These are phyloP conservation scores for Lagerstroemia speciosa DNA, from an alignment of 345 rosid species.

Conservation along the genomic window DNA sequence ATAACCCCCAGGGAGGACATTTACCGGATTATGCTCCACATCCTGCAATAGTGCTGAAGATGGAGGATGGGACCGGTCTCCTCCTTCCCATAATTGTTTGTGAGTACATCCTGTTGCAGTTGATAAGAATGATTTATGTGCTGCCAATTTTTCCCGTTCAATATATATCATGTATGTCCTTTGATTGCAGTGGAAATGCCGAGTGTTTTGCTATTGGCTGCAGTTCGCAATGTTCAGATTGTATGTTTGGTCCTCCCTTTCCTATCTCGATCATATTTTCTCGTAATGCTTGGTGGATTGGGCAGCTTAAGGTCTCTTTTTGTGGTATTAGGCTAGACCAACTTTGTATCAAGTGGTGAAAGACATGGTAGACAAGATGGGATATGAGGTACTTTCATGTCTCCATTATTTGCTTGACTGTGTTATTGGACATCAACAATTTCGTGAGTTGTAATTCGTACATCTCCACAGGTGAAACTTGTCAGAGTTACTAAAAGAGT, in stretches of 20 bases:
- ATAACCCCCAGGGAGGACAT: conserved; percentile 84
- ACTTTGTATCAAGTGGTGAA: conserved; percentile 86
- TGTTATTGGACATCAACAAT: neutral
- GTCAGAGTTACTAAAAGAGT: conserved; percentile 91
- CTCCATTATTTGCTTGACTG: neutral
- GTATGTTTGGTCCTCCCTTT: conserved; percentile 31
- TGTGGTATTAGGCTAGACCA: conserved; percentile 68
- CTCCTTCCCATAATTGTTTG: conserved; percentile 91
- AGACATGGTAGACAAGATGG: conserved; percentile 91
- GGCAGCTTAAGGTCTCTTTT: neutral
- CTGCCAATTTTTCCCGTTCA: neutral
- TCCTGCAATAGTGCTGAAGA: conserved; percentile 92
- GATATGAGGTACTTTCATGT: conserved; percentile 48
- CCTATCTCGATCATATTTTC: neutral
- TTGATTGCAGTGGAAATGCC: conserved; percentile 93
- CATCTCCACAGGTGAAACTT: conserved; percentile 61
- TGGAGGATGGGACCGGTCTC: conserved; percentile 98
- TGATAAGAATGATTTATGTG: neutral
- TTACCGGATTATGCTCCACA: conserved; percentile 79
- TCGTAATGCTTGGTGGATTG: conserved; percentile 7
- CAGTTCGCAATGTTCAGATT: conserved; percentile 74
- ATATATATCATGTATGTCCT: conserved; percentile 3
- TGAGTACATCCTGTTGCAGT: conserved; percentile 25
- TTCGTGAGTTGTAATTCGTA: neutral
- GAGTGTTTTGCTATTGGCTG: conserved; percentile 91